A percentile compares a stretch with the other conserved stretches of the same genome.
These are phyloP conservation scores for Ogataea sp. DNA, from an alignment of 805 yeast genomes.

Conservation along the genomic window DNA sequence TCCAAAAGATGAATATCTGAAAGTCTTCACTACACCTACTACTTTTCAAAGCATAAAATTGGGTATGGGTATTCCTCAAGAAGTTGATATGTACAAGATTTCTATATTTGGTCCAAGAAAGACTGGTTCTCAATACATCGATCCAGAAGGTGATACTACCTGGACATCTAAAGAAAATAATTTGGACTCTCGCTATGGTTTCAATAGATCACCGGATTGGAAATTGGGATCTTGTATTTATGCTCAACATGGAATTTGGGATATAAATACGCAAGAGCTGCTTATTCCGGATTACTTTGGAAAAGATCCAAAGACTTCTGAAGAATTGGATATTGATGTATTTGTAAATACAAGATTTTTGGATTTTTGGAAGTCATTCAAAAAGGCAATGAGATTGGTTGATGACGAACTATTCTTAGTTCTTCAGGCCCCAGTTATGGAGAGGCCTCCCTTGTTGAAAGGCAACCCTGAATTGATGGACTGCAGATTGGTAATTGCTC, in stretches of 20 bases:
- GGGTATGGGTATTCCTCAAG: slow-evolving; percentile 70
- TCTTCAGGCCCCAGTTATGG: slow-evolving; percentile 77
- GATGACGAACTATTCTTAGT: slow-evolving; percentile 45
- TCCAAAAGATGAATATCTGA: slow-evolving; percentile 58
- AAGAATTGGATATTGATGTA: slow-evolving; percentile 35
- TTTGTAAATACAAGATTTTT: slow-evolving; percentile 63
- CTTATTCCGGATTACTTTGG: slow-evolving; percentile 45
- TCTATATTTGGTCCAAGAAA: slow-evolving; percentile 72
- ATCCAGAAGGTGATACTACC: slow-evolving; percentile 58
- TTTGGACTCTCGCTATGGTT: slow-evolving; percentile 60
- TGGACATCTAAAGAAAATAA: slow-evolving; percentile 55
- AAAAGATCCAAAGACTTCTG: slow-evolving; percentile 29
- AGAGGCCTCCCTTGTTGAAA: slow-evolving; percentile 60
- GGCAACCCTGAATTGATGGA: slow-evolving; percentile 45
- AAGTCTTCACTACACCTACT: slow-evolving; percentile 79
- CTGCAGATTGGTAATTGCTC: slow-evolving; percentile 61
- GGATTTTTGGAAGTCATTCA: slow-evolving; percentile 48
- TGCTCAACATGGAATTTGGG: slow-evolving; percentile 80
- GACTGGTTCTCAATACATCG: slow-evolving; percentile 44
- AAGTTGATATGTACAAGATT: slow-evolving; percentile 63
- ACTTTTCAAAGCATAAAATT: slow-evolving; percentile 63
- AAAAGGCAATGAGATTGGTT: slow-evolving; percentile 36
- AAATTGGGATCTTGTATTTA: slow-evolving; percentile 67
- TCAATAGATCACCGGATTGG: slow-evolving; percentile 62
- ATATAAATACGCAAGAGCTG: slow-evolving; percentile 29